Base-by-base conservation (phyloP, 2,329 filamentous ascomycete genomes). In the Sphaerulina musiva region DNA sequence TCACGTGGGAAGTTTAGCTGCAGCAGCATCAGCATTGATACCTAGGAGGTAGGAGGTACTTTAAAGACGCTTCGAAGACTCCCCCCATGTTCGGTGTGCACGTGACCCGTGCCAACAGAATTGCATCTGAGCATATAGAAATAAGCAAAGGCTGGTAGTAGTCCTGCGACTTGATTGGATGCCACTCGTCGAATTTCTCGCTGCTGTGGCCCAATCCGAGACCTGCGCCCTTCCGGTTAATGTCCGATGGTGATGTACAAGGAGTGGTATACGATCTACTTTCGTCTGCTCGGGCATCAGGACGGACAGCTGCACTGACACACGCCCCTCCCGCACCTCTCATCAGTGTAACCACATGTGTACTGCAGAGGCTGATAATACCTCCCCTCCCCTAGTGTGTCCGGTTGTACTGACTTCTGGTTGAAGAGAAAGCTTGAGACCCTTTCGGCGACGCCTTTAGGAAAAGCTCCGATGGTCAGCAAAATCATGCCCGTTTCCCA, bases 241-340 rank as follows among this genome's bases (percentile, higher is more conserved):
- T 51, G 48, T 51, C 48, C 48, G 48, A 51, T 36, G 48, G 36
- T 39, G 48, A 51, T 52, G 52, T 51, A 51, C 59, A 58, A 51
- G 47, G 53, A 58, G 48, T 48, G 43, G 59, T 34, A 55, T 55
- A 44, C 44, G 51, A 50, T 54, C 56, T 54, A 54, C 50, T 55
- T 56, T 57, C 51, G 51, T 59, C 48, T 31, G 20, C 48, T 48
- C 58, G 58, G 60, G 45, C 56, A 56, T 60, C 41, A 36, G 14
- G 48, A 56, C 59, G 57, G 59, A 48, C 55, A 58, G 55, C 53
- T 60, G 56, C 54, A 56, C 61, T 65, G 64, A 65, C 64, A 64
- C 57, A 48, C 62, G 63, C 63, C 64, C 61, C 58, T 56, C 53
- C 57, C 34, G 50, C 63, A 56, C 58, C 45, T 53, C 53, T 12